phyloP scores from a whole-genome alignment of 1,284 basidiomycete species.

The Leccinum subrobustum region DNA sequence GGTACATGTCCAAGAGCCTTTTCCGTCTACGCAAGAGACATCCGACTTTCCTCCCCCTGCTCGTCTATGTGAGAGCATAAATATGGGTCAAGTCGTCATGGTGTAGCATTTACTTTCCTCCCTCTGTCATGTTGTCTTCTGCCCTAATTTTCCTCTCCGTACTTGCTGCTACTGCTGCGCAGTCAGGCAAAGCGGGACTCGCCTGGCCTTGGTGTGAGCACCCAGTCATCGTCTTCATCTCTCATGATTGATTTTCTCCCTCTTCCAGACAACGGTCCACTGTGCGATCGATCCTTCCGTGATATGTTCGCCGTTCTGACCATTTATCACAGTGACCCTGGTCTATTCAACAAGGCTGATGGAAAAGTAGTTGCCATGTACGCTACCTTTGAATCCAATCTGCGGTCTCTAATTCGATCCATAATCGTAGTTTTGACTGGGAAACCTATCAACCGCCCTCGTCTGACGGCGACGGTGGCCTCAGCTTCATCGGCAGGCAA shows the following conservation, averaged over 20 bases:
- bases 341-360: slow-evolving; percentile 26
- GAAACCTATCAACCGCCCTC: slow-evolving; percentile 37
- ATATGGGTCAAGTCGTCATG: slow-evolving; percentile 5
- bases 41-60: not conserved
- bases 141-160: slow-evolving; percentile 14
- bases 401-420: not conserved
- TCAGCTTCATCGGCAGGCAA: slow-evolving; percentile 41
- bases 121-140: slow-evolving; percentile 9
- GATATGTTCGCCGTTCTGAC: not conserved
- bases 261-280: slow-evolving; percentile 16
- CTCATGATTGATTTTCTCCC: slow-evolving; percentile 6
- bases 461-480: slow-evolving; percentile 32
- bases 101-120: not conserved
- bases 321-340: slow-evolving; percentile 27
- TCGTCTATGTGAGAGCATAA: slow-evolving; percentile 12
- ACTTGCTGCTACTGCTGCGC: slow-evolving; percentile 13
- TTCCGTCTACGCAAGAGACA: not conserved
- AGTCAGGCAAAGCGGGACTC: slow-evolving; percentile 26
- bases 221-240: not conserved
- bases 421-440: slow-evolving; percentile 33
- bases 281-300: slow-evolving; percentile 12
- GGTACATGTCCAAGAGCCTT: not conserved
- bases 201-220: slow-evolving; percentile 28
- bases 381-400: not conserved
- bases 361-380: slow-evolving; percentile 37